A percentile compares a stretch with the other conserved stretches of the same genome.
These are phyloP conservation scores for Podaxis sp. DNA, from an alignment of 768 basidiomycete genomes.

Conservation along the genomic window DNA sequence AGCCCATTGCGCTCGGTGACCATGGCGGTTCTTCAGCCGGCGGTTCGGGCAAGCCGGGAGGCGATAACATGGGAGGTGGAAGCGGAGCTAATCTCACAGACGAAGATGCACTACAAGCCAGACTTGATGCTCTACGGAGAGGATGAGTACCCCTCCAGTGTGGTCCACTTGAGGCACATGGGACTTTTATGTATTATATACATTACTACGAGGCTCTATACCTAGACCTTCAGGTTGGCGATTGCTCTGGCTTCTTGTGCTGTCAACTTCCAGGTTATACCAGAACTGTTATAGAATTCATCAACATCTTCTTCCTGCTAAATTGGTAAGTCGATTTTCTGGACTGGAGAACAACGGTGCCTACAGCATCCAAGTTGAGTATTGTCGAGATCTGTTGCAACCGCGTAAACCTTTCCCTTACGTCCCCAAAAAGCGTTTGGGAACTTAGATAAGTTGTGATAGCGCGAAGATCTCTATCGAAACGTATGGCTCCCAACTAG, in stretches of 20 bases:
- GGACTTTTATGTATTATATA: constrained; percentile 6
- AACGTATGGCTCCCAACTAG: constrained; percentile 93
- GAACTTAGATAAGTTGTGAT: constrained; percentile 81
- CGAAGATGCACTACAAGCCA: constrained; percentile 91
- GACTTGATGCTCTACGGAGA: constrained; percentile 85
- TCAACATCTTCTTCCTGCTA: constrained; percentile 89
- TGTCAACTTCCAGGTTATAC: constrained; percentile 85
- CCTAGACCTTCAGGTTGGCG: constrained; percentile 54
- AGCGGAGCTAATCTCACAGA: constrained; percentile 57
- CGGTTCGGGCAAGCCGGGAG: constrained; percentile 34
- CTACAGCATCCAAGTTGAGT: constrained; percentile 80
- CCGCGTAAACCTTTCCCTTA: constrained; percentile 87
- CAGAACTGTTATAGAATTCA: constrained; percentile 92
- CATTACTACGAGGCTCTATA: constrained; percentile 10
- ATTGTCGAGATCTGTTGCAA: constrained; percentile 93
- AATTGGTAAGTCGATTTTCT: constrained; percentile 1
- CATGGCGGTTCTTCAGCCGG: constrained; percentile 35
- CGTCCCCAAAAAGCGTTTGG: constrained; percentile 88
- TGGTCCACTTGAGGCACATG: not conserved
- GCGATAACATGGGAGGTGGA: constrained; percentile 38
- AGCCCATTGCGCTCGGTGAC: constrained; percentile 87
- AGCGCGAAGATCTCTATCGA: constrained; percentile 88
- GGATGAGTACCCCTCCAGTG: constrained; percentile 35
- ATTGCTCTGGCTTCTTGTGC: constrained; percentile 75
- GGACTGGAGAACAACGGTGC: constrained; percentile 24